Percentiles rank a stretch among this genome's conserved stretches.
These are phyloP conservation scores for Leccinum colubrinum DNA, from an alignment of 1,284 basidiomycete species.

Conservation along the genomic window DNA sequence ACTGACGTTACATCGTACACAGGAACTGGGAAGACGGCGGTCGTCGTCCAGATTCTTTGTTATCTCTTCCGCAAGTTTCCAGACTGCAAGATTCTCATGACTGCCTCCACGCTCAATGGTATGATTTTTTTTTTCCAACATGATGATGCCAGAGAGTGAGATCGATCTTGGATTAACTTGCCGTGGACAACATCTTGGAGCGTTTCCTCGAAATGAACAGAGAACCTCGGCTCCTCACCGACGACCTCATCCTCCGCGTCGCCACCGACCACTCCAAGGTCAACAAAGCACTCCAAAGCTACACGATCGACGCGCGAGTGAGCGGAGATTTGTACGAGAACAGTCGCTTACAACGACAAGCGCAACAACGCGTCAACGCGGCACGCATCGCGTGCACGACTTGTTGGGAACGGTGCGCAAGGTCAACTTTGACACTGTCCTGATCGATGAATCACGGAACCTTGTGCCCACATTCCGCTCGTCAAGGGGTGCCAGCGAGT, in stretches of 20 bases:
- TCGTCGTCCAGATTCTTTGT: constrained; percentile 57
- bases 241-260: constrained; percentile 59
- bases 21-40: constrained; percentile 71
- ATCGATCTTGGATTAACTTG: constrained; percentile 30
- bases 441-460: constrained; percentile 70
- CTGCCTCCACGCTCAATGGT: constrained; percentile 69
- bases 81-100: constrained; percentile 56
- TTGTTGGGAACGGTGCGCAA: constrained; percentile 58
- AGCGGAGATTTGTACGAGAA: constrained; percentile 58
- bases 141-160: background rate
- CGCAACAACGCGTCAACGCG: constrained; percentile 51
- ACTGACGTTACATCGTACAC: background rate
- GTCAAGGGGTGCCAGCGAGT: constrained; percentile 58
- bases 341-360: constrained; percentile 53
- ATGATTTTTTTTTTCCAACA: background rate
- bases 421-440: constrained; percentile 54
- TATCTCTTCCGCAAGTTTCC: constrained; percentile 39
- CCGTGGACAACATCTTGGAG: constrained; percentile 67
- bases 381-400: constrained; percentile 62
- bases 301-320: constrained; percentile 61
- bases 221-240: constrained; percentile 38
- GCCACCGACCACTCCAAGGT: constrained; percentile 64
- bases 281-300: constrained; percentile 51
- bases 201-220: constrained; percentile 52
- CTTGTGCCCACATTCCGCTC: constrained; percentile 58